Base-by-base conservation (phyloP, 2,329 filamentous ascomycete species). In the Periconia digitata region DNA sequence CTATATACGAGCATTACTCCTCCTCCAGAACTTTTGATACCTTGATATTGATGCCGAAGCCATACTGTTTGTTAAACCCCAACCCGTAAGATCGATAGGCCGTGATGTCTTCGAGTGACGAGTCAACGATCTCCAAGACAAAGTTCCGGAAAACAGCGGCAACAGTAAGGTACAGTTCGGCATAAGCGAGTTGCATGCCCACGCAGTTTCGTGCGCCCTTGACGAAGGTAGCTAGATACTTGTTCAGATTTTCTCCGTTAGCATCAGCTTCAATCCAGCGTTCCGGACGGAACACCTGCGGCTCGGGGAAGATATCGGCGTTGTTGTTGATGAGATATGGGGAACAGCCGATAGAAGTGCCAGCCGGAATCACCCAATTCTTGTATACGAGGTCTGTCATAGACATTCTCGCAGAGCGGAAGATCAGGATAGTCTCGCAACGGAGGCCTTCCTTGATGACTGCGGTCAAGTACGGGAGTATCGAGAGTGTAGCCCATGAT, bases 181-280 rank as follows among this genome's bases (percentile, higher is more conserved):
- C 55, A 34, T 60, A 56, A 6, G 56, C 66, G 6, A 67, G 50
- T 46, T 49, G 47, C 17, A 56, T 72, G 8, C 74, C 74, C 17
- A 76, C 51, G 46, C 74, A 77, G 23, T 59, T 60, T 22, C 74
- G 54, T 6, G 62, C 66, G 0, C 73, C 73, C 35, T 68, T 69
- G 15, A 61, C 59, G 44, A 77, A 77, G 0, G 67, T 51, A 4
- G 74, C 62, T 23, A 76, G 52, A 43, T 71, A 75, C 16, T 60
- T 63, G 18, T 67, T 57, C 8, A 74, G 44, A 7, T 51, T 45
- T 18, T 50, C 46, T n/a, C 48, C 48, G 3, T 35, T 39, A 1
- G 42, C 39, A 43, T 40, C 34, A 16, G 55, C 55, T 34, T 58
- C 53, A 32, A 52, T 47, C 53, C 53, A 58, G 20, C 53, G 55